Evolutionary conservation across 441 rosid species (phyloP), one percentile per base, ranked within the genome.

Genomic region (Pelargonium myrrhifolium): DNA sequence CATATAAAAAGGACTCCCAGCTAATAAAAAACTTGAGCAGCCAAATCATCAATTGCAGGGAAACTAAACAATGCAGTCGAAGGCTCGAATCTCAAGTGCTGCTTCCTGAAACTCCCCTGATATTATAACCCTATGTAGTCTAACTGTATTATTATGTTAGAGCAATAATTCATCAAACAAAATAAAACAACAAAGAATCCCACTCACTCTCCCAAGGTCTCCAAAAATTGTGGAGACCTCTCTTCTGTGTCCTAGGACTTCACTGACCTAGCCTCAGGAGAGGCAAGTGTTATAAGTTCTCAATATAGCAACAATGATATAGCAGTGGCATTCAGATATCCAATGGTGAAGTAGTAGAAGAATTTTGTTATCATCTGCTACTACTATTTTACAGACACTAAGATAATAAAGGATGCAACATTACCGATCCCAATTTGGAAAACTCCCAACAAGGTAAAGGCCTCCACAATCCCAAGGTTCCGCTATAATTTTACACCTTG

Each of bases 381-480:
- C 47, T 14, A 3, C 14, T 42, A 49, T 39, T 20, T n/a, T 14
- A 59, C 3, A 14, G 47, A 40, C 2, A 20, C 26, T n/a, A 64
- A 35, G 40, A 62, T 37, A 64, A 15, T 12, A 47, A 62, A 60
- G 24, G 28, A 42, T 66, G 71, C 39, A 71, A 55, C 53, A 18
- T 64, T 79, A 89, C 99, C 96, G 79, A 82, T 94, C 97, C 97
- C 99, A 94, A 68, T 91, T 94, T 62, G 96, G 96, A 81, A 94
- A 91, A 69, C 80, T 74, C 60, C 99, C 99, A 4, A 94, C 97
- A 73, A 91, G 94, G 81, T 91, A 94, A 74, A 94, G 86, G 66
- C 96, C 97, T 65, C 91, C 92, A 83, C 97, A 94, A 75, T 91
- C 96, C 97, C 97, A 94, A 75, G 97, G 99, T 80, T 94, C 97